Evolutionary conservation across 164 flowering plant genomes (phyloP).

Genomic region (Amborella trichopoda): DNA sequence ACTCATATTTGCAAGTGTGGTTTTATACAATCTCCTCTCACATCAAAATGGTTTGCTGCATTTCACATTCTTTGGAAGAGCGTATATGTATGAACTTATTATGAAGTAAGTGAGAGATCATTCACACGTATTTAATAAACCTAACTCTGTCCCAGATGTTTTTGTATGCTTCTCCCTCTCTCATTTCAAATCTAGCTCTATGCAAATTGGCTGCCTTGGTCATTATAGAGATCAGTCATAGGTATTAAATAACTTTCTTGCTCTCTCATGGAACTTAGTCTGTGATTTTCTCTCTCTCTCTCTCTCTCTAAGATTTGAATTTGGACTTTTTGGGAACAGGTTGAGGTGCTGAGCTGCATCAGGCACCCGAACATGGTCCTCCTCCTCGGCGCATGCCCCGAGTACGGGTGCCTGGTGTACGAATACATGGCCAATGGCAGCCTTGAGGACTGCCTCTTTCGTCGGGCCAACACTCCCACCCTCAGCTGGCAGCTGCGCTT

Average conservation of each 20-base stretch:
- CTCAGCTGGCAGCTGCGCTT: slow-evolving; percentile 44
- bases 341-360: slow-evolving; percentile 49
- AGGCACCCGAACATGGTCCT: slow-evolving; percentile 64
- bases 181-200: not conserved
- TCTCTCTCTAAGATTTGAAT: not conserved
- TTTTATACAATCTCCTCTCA: too few relatives aligned
- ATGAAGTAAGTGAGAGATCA: too few relatives aligned
- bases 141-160: not conserved
- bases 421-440: slow-evolving; percentile 66
- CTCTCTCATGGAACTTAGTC: not conserved
- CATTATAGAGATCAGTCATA: too few relatives aligned
- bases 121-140: too few relatives aligned
- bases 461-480: slow-evolving; percentile 19
- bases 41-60: too few relatives aligned
- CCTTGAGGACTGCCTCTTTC: slow-evolving; percentile 43
- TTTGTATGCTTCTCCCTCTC: not conserved
- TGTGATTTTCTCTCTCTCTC: not conserved
- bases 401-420: slow-evolving; percentile 35
- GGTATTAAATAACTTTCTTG: too few relatives aligned
- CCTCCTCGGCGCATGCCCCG: slow-evolving; percentile 56
- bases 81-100: too few relatives aligned
- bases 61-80: too few relatives aligned
- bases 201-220: not conserved
- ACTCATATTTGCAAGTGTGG: too few relatives aligned
- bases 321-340: slow-evolving; percentile 11